A percentile compares a stretch with the other conserved stretches of the same genome.
phyloP scores from a whole-genome alignment of 2,329 filamentous ascomycete species.

The Iodosphaeria phyllophila region DNA sequence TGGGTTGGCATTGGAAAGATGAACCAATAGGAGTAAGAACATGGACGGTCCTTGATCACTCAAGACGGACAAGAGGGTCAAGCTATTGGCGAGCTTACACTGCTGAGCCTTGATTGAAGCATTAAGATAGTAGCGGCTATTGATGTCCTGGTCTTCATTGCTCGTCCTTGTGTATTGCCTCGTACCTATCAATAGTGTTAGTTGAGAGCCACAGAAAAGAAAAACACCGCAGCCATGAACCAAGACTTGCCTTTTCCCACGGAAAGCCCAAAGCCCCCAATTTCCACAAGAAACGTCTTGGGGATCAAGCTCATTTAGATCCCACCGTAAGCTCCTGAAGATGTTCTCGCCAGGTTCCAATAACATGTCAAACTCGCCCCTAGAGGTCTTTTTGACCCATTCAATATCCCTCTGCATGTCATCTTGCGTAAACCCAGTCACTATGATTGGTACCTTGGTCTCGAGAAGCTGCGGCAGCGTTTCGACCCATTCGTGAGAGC shows the following conservation, averaged over 20 bases:
- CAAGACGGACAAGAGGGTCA: too few species aligned
- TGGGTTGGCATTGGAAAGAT: too few species aligned
- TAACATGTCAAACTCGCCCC: constrained; percentile 80
- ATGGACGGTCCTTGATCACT: too few species aligned
- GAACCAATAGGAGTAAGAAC: too few species aligned
- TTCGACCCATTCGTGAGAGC: constrained; percentile 82
- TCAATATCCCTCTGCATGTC: constrained; percentile 88
- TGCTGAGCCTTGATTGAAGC: too few species aligned
- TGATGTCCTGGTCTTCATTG: too few species aligned
- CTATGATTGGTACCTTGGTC: constrained; percentile 88
- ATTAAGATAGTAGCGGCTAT: too few species aligned
- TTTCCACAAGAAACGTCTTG: constrained; percentile 91
- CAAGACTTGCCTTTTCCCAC: constrained; percentile 69
- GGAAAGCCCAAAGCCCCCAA: constrained; percentile 93
- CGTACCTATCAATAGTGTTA: constrained; percentile 30
- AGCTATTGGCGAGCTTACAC: too few species aligned
- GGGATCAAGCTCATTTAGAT: constrained; percentile 86
- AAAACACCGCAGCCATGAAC: not conserved
- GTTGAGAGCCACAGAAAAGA: constrained; percentile 5
- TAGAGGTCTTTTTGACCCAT: constrained; percentile 72
- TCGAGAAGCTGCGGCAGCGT: constrained; percentile 80
- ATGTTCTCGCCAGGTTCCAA: constrained; percentile 84
- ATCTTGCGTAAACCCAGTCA: constrained; percentile 87
- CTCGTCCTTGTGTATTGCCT: constrained; percentile 37
- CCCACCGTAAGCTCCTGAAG: constrained; percentile 90